Evolutionary conservation across 805 yeast genomes (phyloP).

Genomic region (Kuraishia hungarica): DNA sequence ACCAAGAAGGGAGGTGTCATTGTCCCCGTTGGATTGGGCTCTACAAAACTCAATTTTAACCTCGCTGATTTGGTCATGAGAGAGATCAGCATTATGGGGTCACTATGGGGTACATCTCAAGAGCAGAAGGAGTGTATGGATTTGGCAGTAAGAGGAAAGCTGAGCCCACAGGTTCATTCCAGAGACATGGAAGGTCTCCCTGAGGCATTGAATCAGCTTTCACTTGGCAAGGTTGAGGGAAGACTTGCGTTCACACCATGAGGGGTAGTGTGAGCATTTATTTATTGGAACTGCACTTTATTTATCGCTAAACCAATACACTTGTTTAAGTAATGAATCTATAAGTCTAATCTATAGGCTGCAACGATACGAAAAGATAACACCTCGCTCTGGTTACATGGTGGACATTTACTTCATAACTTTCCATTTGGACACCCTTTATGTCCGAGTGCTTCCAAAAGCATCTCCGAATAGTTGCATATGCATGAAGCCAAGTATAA

Average conservation of each 20-base stretch:
- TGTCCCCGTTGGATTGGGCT: slow-evolving; percentile 35
- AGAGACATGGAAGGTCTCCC: slow-evolving; percentile 28
- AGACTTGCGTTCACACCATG: slow-evolving; percentile 22
- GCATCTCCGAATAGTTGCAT: no score
- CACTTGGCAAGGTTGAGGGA: slow-evolving; percentile 29
- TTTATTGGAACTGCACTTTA: no score
- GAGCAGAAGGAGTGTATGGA: slow-evolving; percentile 35
- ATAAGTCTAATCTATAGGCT: no score
- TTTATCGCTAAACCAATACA: no score
- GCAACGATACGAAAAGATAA: no score
- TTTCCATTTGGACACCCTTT: no score
- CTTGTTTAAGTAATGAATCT: no score
- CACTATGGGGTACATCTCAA: slow-evolving; percentile 34
- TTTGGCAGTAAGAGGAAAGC: slow-evolving; percentile 30
- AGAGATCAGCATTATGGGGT: slow-evolving; percentile 29
- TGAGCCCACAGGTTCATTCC: slow-evolving; percentile 26
- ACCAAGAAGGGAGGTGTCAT: slow-evolving; percentile 28
- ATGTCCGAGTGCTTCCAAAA: no score
- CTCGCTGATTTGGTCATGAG: slow-evolving; percentile 29
- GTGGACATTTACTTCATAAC: no score
- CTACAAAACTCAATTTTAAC: slow-evolving; percentile 19
- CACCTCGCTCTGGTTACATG: no score
- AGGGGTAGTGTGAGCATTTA: no score
- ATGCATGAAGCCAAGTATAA: no score
- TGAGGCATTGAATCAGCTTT: slow-evolving; percentile 24